Conservation (phyloP, 768 basidiomycete species). For the Hypsizygus marmoreus region DNA sequence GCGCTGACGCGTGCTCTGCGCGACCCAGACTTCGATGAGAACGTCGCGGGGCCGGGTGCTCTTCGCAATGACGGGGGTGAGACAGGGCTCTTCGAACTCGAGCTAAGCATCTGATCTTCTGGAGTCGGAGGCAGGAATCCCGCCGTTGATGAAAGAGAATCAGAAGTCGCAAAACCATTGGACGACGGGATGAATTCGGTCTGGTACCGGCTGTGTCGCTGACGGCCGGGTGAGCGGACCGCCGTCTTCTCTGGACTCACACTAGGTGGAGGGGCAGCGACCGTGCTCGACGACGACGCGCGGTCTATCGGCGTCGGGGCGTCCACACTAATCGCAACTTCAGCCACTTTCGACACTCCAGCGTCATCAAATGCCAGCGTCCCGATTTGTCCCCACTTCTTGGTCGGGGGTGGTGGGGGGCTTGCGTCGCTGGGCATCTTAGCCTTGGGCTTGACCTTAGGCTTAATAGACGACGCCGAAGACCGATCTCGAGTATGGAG, state of each 20-base stretch:
- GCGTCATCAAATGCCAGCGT: conserved; percentile 14
- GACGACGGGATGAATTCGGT: conserved; percentile 44
- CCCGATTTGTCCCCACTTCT: conserved; percentile 21
- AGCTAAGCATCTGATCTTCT: conserved; percentile 7
- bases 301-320: conserved; percentile 6
- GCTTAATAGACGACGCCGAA: conserved; percentile 24
- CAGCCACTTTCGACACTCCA: not conserved
- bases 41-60: conserved; percentile 28
- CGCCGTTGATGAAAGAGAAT: conserved; percentile 11
- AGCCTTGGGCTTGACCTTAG: conserved; percentile 22
- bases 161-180: conserved; percentile 13
- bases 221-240: conserved; percentile 33
- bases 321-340: conserved; percentile 8
- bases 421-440: conserved; percentile 19
- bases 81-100: conserved; percentile 9
- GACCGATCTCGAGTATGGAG: conserved; percentile 36
- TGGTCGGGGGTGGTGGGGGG: conserved; percentile 1
- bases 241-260: conserved; percentile 12
- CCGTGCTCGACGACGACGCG: conserved; percentile 3
- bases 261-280: not conserved
- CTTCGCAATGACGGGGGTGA: conserved; percentile 16
- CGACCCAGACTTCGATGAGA: conserved; percentile 41
- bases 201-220: conserved; percentile 52
- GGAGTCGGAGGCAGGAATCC: conserved; percentile 8
- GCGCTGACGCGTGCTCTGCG: conserved; percentile 59